These are phyloP conservation scores for Trichophyton benhamiae DNA, from an alignment of 2,329 filamentous ascomycete species.

Conservation along the genomic window DNA sequence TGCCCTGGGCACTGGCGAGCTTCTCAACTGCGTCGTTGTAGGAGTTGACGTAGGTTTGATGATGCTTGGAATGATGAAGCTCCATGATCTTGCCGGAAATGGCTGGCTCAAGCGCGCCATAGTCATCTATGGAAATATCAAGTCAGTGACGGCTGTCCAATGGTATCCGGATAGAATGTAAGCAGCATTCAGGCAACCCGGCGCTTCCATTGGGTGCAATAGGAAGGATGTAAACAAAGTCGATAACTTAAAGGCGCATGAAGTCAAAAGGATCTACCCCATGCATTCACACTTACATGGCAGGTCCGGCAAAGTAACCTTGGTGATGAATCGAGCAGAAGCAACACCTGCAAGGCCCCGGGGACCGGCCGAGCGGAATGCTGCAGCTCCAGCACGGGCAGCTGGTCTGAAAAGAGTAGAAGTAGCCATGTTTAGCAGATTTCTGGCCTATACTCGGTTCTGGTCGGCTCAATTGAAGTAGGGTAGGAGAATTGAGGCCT, in stretches of 20 bases:
- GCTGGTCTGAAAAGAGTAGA: conserved; percentile 56
- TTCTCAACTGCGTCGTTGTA: conserved; percentile 72
- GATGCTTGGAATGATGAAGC: conserved; percentile 87
- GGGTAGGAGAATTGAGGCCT: neutral
- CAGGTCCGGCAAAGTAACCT: conserved; percentile 87
- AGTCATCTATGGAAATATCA: conserved; percentile 57
- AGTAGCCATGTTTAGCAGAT: neutral
- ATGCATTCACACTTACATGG: conserved; percentile 45
- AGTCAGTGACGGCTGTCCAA: neutral
- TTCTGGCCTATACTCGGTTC: neutral
- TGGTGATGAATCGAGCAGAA: conserved; percentile 67
- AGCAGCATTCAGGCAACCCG: neutral
- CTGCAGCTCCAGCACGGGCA: conserved; percentile 49
- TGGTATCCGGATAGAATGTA: neutral
- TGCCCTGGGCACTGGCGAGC: conserved; percentile 46
- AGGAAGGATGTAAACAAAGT: neutral
- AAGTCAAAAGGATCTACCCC: neutral
- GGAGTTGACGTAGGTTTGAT: conserved; percentile 84
- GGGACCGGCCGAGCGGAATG: conserved; percentile 37
- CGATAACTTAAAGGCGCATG: neutral
- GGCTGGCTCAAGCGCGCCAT: conserved; percentile 76
- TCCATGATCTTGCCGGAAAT: conserved; percentile 92
- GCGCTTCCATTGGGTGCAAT: neutral
- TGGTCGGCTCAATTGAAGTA: neutral
- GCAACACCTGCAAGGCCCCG: conserved; percentile 51